Evolutionary conservation across 2,329 filamentous ascomycete species (phyloP), one percentile per base, ranked within the genome.

Genomic region (Diaporthe citrichinensis): DNA sequence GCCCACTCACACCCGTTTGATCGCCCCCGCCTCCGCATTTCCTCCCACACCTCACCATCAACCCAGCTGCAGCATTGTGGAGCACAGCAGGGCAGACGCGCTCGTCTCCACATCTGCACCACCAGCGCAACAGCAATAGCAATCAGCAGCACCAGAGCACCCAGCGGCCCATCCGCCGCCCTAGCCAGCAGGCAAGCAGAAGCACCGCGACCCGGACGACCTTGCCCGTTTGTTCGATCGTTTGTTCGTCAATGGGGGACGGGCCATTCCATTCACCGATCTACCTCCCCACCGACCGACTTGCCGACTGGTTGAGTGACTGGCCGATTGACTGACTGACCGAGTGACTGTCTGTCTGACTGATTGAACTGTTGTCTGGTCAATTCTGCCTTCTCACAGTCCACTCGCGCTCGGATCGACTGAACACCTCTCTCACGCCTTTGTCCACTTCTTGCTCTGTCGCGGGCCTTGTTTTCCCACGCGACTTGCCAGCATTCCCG

Each of bases 11-110:
- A 69, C 46, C 49, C 65, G 65, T 69, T 69, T 69, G 49, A 69
- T 69, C 75, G 69, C 72, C 75, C 62, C 75, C 75, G 74, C 75
- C 73, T 75, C 75, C 75, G 75, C 75, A 76, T 75, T 75, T 61
- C 57, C 62, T 57, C 73, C 73, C 75, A 75, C 75, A 71, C 72
- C 49, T 59, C 2, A 46, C 23, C 59, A 73, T n/a, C 36, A 39
- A 41, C 49, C 46, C 15, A 36, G 65, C 68, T 73, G 62, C 46
- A 69, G 3, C 10, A 44, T 73, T 76, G 61, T 71, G 75, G 73
- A 76, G 75, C 62, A 62, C 72, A 17, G 55, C 65, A 51, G 62
- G 39, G 55, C 53, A 61, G 69, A 68, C 57, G 59, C 59, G 34
- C 44, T 20, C 57, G 28, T 75, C 73, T 62, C 72, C 58, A 44